These are phyloP conservation scores for Panaeolus papilionaceus DNA, from an alignment of 768 basidiomycete genomes.

Conservation along the genomic window DNA sequence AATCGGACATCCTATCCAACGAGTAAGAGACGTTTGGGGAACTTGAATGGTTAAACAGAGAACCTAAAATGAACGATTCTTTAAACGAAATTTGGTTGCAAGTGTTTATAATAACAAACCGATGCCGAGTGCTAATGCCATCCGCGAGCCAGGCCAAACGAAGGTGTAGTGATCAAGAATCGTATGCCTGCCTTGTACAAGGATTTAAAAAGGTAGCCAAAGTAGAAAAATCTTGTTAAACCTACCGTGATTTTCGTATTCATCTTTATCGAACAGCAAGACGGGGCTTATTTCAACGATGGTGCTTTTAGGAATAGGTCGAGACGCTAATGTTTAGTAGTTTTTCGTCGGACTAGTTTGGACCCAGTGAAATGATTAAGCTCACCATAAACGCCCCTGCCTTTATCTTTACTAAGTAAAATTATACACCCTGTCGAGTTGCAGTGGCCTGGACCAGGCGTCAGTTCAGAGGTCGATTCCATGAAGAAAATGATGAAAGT, in stretches of 20 bases:
- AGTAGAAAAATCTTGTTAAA: constrained; percentile 8
- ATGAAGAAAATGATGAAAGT: neutral
- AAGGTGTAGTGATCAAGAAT: constrained; percentile 80
- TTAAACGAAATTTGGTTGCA: neutral
- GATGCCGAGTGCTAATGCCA: constrained; percentile 81
- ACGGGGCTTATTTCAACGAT: constrained; percentile 88
- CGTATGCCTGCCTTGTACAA: constrained; percentile 52
- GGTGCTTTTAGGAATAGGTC: constrained; percentile 61
- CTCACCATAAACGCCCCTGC: constrained; percentile 71
- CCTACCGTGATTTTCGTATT: constrained; percentile 69
- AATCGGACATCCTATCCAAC: constrained; percentile 56
- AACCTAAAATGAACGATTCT: constrained; percentile 51
- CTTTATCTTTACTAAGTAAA: constrained; percentile 51
- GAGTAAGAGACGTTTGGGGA: constrained; percentile 74
- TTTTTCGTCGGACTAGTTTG: constrained; percentile 19
- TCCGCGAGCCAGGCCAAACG: constrained; percentile 72
- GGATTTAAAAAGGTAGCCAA: neutral
- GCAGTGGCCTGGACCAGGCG: constrained; percentile 37
- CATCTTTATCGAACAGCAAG: constrained; percentile 71
- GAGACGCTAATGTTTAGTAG: constrained; percentile 49
- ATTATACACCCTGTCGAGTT: constrained; percentile 59
- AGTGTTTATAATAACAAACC: constrained; percentile 48
- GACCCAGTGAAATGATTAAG: neutral
- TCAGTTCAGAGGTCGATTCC: neutral
- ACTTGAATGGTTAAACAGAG: constrained; percentile 81